phyloP scores from a whole-genome alignment of 306 rosid genomes.

The Prosopis cineraria region DNA sequence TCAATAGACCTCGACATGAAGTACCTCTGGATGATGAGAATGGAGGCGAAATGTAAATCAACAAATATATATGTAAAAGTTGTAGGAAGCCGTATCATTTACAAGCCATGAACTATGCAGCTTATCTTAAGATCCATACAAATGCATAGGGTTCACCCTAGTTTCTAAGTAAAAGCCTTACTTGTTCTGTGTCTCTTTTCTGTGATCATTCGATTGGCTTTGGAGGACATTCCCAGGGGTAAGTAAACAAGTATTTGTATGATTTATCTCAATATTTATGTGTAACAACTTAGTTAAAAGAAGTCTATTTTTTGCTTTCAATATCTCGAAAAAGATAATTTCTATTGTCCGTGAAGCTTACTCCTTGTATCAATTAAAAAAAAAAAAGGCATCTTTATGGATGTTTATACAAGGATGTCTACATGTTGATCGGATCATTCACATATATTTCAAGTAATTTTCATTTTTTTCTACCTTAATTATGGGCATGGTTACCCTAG shows the following conservation, averaged over 20 bases:
- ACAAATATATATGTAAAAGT: too few species aligned
- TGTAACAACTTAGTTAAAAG: too few species aligned
- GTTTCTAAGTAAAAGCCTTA: neutral
- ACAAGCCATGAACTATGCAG: neutral
- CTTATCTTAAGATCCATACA: too few species aligned
- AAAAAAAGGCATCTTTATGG: conserved; percentile 7
- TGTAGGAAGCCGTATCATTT: neutral
- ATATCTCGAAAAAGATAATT: too few species aligned
- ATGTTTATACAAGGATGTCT: neutral
- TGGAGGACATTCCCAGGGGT: neutral
- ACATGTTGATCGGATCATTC: neutral
- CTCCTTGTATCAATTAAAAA: too few species aligned
- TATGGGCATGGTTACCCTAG: neutral
- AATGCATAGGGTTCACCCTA: neutral
- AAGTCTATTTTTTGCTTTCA: too few species aligned
- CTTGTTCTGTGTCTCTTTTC: neutral
- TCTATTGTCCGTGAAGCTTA: too few species aligned
- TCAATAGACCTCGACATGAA: conserved; percentile 76
- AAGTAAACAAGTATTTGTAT: too few species aligned
- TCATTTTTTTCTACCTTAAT: conserved; percentile 18
- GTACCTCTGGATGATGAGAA: conserved; percentile 65
- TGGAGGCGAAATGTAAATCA: conserved; percentile 43
- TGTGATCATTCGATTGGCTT: neutral
- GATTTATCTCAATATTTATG: too few species aligned
- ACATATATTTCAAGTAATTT: conserved; percentile 3